Evolutionary conservation across 768 basidiomycete genomes (phyloP).

Genomic region (Suillus weaverae): DNA sequence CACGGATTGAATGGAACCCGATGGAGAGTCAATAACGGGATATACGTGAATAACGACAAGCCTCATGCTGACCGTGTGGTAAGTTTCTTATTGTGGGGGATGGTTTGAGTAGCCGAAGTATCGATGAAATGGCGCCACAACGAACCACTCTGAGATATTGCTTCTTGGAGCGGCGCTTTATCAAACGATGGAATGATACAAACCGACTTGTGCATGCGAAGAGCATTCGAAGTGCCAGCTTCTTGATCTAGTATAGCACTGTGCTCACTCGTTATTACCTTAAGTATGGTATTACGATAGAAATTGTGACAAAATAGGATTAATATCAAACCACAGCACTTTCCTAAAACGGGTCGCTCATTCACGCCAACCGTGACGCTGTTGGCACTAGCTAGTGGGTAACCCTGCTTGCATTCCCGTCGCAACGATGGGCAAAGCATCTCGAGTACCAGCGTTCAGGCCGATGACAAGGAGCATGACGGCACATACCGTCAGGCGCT

Average conservation of each 20-base stretch:
- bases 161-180: background rate
- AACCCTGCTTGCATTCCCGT: background rate
- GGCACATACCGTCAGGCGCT: slow-evolving; percentile 18
- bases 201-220: slow-evolving; percentile 3
- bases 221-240: background rate
- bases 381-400: no score
- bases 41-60: slow-evolving; percentile 1
- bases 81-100: background rate
- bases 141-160: background rate
- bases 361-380: background rate
- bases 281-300: background rate
- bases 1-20: slow-evolving; percentile 2
- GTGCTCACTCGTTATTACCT: no score
- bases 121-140: slow-evolving; percentile 1
- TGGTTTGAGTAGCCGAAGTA: background rate
- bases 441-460: slow-evolving; percentile 14
- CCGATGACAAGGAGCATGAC: slow-evolving; percentile 28
- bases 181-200: background rate
- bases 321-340: slow-evolving; percentile 30
- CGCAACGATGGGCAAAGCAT: slow-evolving; percentile 20
- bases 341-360: slow-evolving; percentile 29
- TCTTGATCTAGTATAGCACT: no score
- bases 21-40: background rate
- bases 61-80: background rate
- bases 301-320: background rate